Conservation (phyloP, 2,329 filamentous ascomycete genomes). For the Diaporthe humulicola region DNA sequence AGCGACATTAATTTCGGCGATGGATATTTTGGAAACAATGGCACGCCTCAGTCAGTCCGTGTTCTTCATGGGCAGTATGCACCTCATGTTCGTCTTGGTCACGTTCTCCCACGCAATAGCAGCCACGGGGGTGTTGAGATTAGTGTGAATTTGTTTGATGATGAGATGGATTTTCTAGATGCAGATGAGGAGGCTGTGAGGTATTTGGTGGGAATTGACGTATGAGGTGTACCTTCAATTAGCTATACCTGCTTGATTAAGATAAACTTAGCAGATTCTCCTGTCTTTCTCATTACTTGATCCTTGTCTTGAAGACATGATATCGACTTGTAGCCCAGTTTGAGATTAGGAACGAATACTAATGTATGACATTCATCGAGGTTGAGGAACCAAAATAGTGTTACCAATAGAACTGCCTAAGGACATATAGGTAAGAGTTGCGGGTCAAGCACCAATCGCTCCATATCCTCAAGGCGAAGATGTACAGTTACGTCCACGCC, state of each 20-base stretch:
- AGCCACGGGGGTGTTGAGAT: background rate
- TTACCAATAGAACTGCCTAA: background rate
- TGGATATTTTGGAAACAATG: background rate
- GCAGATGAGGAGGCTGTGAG: background rate
- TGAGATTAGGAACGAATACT: too few relatives aligned
- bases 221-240: background rate
- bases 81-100: slow-evolving; percentile 12
- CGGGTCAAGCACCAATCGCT: background rate
- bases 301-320: too few relatives aligned
- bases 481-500: background rate
- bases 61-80: background rate
- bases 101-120: background rate
- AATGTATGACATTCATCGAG: too few relatives aligned
- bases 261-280: too few relatives aligned
- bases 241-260: too few relatives aligned
- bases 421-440: background rate
- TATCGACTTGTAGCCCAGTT: too few relatives aligned
- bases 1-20: background rate
- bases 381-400: background rate
- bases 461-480: background rate
- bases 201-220: background rate
- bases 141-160: background rate
- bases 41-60: background rate
- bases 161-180: slow-evolving; percentile 5
- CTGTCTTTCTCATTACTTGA: too few relatives aligned